Evolutionary conservation across 345 rosid species (phyloP).

Genomic region (Ceriops tagal): DNA sequence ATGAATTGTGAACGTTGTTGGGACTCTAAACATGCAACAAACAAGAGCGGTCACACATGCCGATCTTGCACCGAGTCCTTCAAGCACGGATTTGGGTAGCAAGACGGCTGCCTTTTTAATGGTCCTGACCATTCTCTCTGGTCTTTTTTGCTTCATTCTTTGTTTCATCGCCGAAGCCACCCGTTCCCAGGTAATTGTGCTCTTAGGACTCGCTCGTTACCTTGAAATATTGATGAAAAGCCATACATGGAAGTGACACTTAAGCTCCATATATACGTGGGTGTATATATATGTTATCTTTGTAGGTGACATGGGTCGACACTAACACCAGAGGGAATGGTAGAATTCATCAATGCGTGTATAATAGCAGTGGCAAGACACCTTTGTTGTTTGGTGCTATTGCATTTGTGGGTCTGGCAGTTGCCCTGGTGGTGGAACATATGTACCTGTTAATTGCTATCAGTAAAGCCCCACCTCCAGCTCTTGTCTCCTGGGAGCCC

Average conservation of each 20-base stretch:
- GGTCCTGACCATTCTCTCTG: slow-evolving; percentile 56
- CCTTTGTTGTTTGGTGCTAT: slow-evolving; percentile 58
- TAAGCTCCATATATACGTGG: neutral
- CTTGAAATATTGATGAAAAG: no score
- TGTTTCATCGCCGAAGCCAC: slow-evolving; percentile 88
- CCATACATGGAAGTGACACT: no score
- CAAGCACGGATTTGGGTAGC: slow-evolving; percentile 62
- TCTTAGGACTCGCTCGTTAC: no score
- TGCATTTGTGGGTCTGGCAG: slow-evolving; percentile 63
- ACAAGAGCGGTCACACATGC: slow-evolving; percentile 71
- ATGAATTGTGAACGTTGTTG: slow-evolving; percentile 12
- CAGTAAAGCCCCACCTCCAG: slow-evolving; percentile 55
- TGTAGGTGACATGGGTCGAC: slow-evolving; percentile 56
- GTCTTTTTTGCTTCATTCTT: slow-evolving; percentile 71
- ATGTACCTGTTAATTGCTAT: slow-evolving; percentile 60
- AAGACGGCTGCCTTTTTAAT: slow-evolving; percentile 49
- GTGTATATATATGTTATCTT: neutral
- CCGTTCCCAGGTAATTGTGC: slow-evolving; percentile 60
- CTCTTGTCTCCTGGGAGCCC: slow-evolving; percentile 46
- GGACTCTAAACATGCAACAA: slow-evolving; percentile 33
- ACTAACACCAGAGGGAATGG: slow-evolving; percentile 11
- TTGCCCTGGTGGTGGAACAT: slow-evolving; percentile 66
- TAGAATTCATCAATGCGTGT: slow-evolving; percentile 46
- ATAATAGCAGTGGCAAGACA: slow-evolving; percentile 63
- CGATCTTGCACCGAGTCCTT: slow-evolving; percentile 62